Evolutionary conservation across 2,329 filamentous ascomycete species (phyloP).

Genomic region (Monilinia polystroma): DNA sequence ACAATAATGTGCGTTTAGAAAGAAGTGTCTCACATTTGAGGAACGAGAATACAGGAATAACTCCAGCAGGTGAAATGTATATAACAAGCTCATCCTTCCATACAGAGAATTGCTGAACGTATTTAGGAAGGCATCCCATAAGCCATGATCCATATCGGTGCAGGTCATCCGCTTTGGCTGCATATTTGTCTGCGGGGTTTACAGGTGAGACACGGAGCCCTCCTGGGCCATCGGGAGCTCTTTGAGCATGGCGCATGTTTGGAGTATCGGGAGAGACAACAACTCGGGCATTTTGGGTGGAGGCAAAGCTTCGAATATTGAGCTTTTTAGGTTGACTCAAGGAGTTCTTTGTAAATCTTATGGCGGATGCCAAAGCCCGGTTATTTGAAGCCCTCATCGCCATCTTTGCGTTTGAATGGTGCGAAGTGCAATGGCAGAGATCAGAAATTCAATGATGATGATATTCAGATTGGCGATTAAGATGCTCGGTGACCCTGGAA

Average conservation of each 20-base stretch:
- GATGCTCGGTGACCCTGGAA: not conserved
- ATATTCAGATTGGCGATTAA: slow-evolving; percentile 18
- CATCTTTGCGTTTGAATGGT: slow-evolving; percentile 48
- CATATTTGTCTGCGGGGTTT: slow-evolving; percentile 91
- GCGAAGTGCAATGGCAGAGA: slow-evolving; percentile 38
- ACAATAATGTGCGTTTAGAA: not conserved
- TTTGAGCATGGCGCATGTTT: slow-evolving; percentile 66
- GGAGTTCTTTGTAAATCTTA: slow-evolving; percentile 51
- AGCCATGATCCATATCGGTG: slow-evolving; percentile 96
- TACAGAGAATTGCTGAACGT: slow-evolving; percentile 97
- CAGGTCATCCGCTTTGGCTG: slow-evolving; percentile 79
- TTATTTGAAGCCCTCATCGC: slow-evolving; percentile 59
- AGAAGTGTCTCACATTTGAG: slow-evolving; percentile 61
- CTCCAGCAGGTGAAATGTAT: slow-evolving; percentile 83
- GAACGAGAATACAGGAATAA: slow-evolving; percentile 90
- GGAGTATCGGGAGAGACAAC: slow-evolving; percentile 54
- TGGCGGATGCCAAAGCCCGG: slow-evolving; percentile 55
- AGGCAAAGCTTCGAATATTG: slow-evolving; percentile 41
- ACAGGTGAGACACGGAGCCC: slow-evolving; percentile 75
- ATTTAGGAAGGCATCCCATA: slow-evolving; percentile 95
- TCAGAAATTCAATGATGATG: slow-evolving; percentile 24
- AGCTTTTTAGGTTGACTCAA: slow-evolving; percentile 32
- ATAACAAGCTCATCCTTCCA: slow-evolving; percentile 99
- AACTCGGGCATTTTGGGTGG: slow-evolving; percentile 42
- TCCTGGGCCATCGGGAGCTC: slow-evolving; percentile 46